Evolutionary conservation across 257 asterid species (phyloP).

Genomic region (Solanum bulbocastanum): DNA sequence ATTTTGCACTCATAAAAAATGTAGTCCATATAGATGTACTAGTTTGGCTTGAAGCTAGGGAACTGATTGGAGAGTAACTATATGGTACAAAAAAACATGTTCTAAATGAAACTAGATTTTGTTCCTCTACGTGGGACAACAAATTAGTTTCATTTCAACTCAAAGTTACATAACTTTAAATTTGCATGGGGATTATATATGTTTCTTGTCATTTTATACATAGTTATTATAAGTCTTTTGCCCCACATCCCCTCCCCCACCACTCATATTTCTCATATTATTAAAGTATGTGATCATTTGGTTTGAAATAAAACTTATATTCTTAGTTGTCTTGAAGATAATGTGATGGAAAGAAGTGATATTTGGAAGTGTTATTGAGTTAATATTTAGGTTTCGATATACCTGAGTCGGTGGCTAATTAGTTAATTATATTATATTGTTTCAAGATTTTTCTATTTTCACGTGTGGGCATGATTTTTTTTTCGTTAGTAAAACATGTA

Average conservation of each 20-base stretch:
- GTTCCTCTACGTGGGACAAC: slow-evolving; percentile 16
- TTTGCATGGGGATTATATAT: not conserved
- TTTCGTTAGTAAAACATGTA: not conserved
- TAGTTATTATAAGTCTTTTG: not conserved
- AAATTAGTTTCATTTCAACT: slow-evolving; percentile 24
- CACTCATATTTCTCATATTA: not conserved
- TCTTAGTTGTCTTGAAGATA: not conserved
- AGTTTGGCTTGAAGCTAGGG: slow-evolving; percentile 18
- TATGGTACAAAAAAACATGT: not conserved
- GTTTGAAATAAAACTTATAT: not conserved
- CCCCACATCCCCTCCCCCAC: not conserved
- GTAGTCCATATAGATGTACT: slow-evolving; percentile 12
- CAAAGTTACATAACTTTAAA: not conserved
- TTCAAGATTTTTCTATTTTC: not conserved
- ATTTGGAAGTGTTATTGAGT: not conserved
- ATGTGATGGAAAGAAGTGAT: not conserved
- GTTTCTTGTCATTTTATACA: not conserved
- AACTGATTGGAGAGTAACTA: not conserved
- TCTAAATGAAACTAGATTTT: slow-evolving; percentile 14
- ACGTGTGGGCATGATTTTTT: not conserved
- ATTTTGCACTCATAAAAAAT: slow-evolving; percentile 16
- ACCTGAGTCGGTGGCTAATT: not conserved
- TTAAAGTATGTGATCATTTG: not conserved
- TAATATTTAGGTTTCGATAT: not conserved
- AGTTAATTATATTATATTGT: not conserved